Percentiles rank a stretch among this genome's conserved stretches.
Conservation (phyloP, 2,329 filamentous ascomycete species). For the Monosporascus sp. region DNA sequence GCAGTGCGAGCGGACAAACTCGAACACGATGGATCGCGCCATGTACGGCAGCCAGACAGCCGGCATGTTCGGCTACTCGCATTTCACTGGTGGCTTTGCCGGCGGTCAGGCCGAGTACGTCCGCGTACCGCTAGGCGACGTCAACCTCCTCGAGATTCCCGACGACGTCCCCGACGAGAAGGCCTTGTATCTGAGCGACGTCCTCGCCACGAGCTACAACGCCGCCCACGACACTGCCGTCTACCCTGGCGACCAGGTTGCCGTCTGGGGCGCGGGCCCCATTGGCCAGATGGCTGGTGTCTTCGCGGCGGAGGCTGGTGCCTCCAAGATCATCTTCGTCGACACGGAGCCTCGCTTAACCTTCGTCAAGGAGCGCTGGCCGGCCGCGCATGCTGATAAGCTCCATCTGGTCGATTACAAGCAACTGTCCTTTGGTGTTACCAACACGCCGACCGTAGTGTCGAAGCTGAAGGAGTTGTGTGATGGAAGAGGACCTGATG, state of each 20-base stretch:
- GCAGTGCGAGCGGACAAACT: constrained; percentile 75
- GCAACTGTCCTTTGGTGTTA: constrained; percentile 52
- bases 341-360: constrained; percentile 68
- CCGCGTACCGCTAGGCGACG: constrained; percentile 72
- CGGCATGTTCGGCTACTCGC: constrained; percentile 68
- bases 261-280: constrained; percentile 80
- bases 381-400: constrained; percentile 41
- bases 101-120: constrained; percentile 86
- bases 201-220: constrained; percentile 74
- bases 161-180: constrained; percentile 80
- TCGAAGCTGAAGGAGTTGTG: constrained; percentile 69
- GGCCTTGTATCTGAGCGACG: constrained; percentile 74
- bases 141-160: constrained; percentile 76
- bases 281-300: constrained; percentile 80
- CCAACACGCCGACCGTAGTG: constrained; percentile 58
- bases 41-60: constrained; percentile 78
- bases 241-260: constrained; percentile 70
- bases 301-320: constrained; percentile 71
- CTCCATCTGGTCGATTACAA: constrained; percentile 67
- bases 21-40: constrained; percentile 62
- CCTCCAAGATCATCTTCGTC: constrained; percentile 70
- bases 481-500: constrained; percentile 68
- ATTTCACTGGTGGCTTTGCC: constrained; percentile 82
- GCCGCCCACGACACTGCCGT: constrained; percentile 78
- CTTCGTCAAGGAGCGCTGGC: constrained; percentile 59